Conservation (phyloP, 2,329 filamentous ascomycete genomes). For the Xylariaceae sp. region DNA sequence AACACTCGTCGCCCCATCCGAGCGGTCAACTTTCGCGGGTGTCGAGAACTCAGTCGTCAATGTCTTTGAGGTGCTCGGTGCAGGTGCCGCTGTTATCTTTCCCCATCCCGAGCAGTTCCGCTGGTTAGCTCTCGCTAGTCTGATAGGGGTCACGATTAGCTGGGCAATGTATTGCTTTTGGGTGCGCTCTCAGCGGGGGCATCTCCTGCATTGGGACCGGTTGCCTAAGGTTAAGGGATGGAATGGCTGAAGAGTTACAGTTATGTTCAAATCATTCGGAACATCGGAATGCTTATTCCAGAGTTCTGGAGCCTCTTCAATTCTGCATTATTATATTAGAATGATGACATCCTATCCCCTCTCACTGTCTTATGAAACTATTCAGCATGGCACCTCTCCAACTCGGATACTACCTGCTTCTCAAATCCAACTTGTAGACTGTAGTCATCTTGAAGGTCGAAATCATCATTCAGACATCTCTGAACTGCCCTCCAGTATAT, state of each 20-base stretch:
- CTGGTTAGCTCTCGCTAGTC: conserved; percentile 36
- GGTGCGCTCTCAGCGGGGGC: conserved; percentile 36
- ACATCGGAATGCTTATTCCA: too few species aligned
- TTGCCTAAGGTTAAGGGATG: too few species aligned
- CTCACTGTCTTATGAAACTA: too few species aligned
- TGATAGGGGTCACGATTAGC: conserved; percentile 29
- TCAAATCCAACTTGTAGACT: conserved; percentile 6
- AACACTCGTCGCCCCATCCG: conserved; percentile 31
- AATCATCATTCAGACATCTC: conserved; percentile 6
- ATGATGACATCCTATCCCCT: too few species aligned
- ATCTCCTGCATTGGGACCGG: conserved; percentile 41
- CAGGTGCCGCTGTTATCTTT: conserved; percentile 34
- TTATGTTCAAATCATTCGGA: too few species aligned
- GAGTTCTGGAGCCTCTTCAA: too few species aligned
- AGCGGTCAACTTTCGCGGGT: conserved; percentile 39
- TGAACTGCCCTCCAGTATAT: conserved; percentile 7
- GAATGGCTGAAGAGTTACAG: too few species aligned
- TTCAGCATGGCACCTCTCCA: conserved; percentile 6
- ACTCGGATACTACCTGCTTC: conserved; percentile 8
- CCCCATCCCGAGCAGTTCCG: conserved; percentile 36
- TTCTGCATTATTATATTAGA: too few species aligned
- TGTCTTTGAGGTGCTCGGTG: conserved; percentile 38
- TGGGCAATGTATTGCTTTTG: conserved; percentile 35
- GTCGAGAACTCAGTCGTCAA: conserved; percentile 38
- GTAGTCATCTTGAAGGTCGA: conserved; percentile 3